Conservation (phyloP, 2,329 filamentous ascomycete genomes). For the Zymoseptoria passerinii region DNA sequence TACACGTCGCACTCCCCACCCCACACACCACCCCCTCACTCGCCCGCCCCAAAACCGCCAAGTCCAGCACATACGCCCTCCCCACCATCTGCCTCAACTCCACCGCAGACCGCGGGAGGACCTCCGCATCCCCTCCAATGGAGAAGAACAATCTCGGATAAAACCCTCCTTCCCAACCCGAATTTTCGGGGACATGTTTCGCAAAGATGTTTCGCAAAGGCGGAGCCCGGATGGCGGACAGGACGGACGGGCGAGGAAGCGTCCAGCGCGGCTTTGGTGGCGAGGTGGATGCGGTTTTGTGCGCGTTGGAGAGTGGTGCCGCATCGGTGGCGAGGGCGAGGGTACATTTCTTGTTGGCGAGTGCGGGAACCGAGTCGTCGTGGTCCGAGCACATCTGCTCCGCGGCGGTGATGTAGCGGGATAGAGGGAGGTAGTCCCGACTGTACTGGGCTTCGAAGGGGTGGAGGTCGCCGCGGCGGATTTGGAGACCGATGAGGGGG, state of each 20-base stretch:
- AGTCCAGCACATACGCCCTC: conserved; percentile 72
- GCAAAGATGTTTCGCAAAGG: conserved; percentile 57
- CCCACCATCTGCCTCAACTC: conserved; percentile 65
- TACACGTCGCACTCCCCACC: conserved; percentile 59
- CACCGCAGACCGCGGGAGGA: too few relatives aligned
- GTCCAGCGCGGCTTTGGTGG: conserved; percentile 51
- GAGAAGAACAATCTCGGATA: conserved; percentile 75
- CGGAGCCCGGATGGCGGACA: conserved; percentile 35
- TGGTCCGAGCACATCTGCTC: neutral
- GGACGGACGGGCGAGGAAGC: conserved; percentile 24
- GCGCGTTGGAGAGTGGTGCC: conserved; percentile 52
- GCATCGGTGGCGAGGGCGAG: neutral
- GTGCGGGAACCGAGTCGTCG: too few relatives aligned
- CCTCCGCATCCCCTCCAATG: too few relatives aligned
- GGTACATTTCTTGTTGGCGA: neutral
- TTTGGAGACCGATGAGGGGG: conserved; percentile 62
- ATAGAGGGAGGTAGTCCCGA: conserved; percentile 70
- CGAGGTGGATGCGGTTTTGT: conserved; percentile 69
- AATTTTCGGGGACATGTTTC: conserved; percentile 64
- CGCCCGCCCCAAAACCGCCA: conserved; percentile 58
- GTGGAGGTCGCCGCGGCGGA: conserved; percentile 71
- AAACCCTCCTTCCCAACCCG: conserved; percentile 86
- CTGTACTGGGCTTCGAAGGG: conserved; percentile 73
- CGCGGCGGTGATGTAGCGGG: conserved; percentile 44
- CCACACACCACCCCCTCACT: conserved; percentile 68